Base-by-base conservation (phyloP, 139 green algal species). In the Picocystis salinarum region DNA sequence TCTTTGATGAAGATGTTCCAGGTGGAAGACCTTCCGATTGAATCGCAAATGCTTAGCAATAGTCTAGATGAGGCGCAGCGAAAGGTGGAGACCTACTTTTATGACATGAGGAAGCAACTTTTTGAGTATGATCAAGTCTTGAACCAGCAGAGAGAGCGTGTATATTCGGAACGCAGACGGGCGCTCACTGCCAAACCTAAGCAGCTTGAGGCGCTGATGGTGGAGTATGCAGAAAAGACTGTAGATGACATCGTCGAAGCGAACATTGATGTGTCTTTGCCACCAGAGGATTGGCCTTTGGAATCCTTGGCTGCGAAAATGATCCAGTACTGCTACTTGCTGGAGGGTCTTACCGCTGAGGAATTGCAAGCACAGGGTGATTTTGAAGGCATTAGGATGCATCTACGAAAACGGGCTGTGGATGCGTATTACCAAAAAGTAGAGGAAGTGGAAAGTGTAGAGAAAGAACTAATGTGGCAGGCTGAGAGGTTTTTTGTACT, bases 61-160 rank as follows among this genome's bases (percentile, higher is more conserved):
- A 75, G 82, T 4, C 74, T 98, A 28, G 73, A 95, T 52, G 80
- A 83, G 19, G 83, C 88, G 9, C 88, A 98, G 71, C 81, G 80
- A 55, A 88, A 93, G 52, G 83, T 82, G 42, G 84, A 98, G 70
- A 65, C 69, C 10, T 98, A 95, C 66, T 98, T 95, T 57, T 96
- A 89, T 52, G 88, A 98, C 67, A 91, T 91, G 48, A 72, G 88
- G 45, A 91, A 89, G 70, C 74, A 85, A 56, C 74, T 95, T 39
- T 94, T 93, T 45, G 84, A 95, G 46, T 95, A 95, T 53, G 84
- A 95, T 59, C 64, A 93, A 61, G 47, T 54, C 17, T 52, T 96
- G 13, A 98, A 96, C 77, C 91, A 74, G 6, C 87, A 97, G 73
- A 69, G 86, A 29, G 82, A 92, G 48, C 77, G 80, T 48, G 62